These are phyloP conservation scores for Tricladium varicosporioides DNA, from an alignment of 2,329 filamentous ascomycete species.

Conservation along the genomic window DNA sequence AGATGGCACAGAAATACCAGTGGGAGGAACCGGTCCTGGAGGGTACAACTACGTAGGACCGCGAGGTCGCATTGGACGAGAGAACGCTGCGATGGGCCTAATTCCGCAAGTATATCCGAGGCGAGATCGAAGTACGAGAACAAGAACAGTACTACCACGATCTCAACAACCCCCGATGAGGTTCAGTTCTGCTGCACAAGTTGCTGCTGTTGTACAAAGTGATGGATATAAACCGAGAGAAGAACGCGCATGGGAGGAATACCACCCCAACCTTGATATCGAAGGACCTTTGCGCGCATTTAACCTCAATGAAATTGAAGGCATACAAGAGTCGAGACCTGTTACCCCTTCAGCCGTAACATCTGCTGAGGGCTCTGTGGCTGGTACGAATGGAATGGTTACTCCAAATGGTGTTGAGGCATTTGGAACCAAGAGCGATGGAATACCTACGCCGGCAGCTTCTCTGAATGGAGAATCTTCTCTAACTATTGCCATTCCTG, in stretches of 20 bases:
- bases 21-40: constrained; percentile 46
- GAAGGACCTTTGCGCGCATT: constrained; percentile 77
- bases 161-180: constrained; percentile 46
- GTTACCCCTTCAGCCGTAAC: constrained; percentile 40
- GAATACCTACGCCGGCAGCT: constrained; percentile 20
- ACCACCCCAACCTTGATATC: constrained; percentile 92
- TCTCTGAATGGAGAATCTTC: constrained; percentile 25
- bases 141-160: constrained; percentile 50
- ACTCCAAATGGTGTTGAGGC: constrained; percentile 24
- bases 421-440: constrained; percentile 26
- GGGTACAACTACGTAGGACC: constrained; percentile 49
- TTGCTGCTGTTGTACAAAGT: constrained; percentile 83
- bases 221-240: constrained; percentile 97
- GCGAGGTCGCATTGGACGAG: constrained; percentile 52
- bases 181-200: constrained; percentile 57
- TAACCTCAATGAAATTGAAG: constrained; percentile 81
- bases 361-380: constrained; percentile 38
- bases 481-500: constrained; percentile 34
- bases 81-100: constrained; percentile 46
- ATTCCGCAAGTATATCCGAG: constrained; percentile 43
- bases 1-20: constrained; percentile 59
- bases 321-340: constrained; percentile 50
- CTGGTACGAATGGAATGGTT: constrained; percentile 36
- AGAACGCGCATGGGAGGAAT: constrained; percentile 96
- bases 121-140: constrained; percentile 56